Conservation (phyloP, 495 filamentous ascomycete species). For the Amniculicola lignicola region DNA sequence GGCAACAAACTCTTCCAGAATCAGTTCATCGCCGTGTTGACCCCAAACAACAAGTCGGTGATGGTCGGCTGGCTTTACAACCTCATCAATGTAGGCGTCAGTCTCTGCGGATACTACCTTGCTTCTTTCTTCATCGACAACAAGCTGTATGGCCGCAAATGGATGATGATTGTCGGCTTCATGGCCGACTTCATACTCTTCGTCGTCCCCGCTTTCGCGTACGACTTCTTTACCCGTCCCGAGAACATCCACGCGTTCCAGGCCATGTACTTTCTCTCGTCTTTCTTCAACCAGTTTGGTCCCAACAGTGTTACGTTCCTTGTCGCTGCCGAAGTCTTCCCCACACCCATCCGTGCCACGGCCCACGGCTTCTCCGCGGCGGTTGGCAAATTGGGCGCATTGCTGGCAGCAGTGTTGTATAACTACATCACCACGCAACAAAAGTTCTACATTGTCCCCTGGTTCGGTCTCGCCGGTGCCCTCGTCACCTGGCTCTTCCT, state of each 20-base stretch:
- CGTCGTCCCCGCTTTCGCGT: slow-evolving; percentile 79
- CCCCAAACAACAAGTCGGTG: slow-evolving; percentile 57
- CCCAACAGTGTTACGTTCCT: slow-evolving; percentile 91
- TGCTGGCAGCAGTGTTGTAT: slow-evolving; percentile 78
- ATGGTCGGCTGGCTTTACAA: slow-evolving; percentile 89
- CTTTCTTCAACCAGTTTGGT: slow-evolving; percentile 96
- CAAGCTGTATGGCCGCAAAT: slow-evolving; percentile 83
- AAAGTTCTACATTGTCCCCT: slow-evolving; percentile 85
- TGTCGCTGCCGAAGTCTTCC: slow-evolving; percentile 86
- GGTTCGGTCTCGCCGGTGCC: slow-evolving; percentile 84
- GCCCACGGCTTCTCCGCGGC: slow-evolving; percentile 88
- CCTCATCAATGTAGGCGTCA: slow-evolving; percentile 77
- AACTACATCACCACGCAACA: slow-evolving; percentile 76
- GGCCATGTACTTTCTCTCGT: slow-evolving; percentile 87
- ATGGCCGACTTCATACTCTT: slow-evolving; percentile 83
- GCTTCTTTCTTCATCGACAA: slow-evolving; percentile 80
- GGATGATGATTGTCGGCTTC: slow-evolving; percentile 90
- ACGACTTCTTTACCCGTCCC: slow-evolving; percentile 66
- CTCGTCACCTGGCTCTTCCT: slow-evolving; percentile 75
- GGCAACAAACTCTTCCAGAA: slow-evolving; percentile 95
- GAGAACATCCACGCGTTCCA: slow-evolving; percentile 75
- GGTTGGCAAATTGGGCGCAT: slow-evolving; percentile 76
- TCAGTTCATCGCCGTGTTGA: slow-evolving; percentile 77
- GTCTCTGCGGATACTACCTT: slow-evolving; percentile 78
- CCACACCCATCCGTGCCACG: slow-evolving; percentile 82